phyloP scores from a whole-genome alignment of 2,329 filamentous ascomycete genomes.

The Leptographium galeiforme region DNA sequence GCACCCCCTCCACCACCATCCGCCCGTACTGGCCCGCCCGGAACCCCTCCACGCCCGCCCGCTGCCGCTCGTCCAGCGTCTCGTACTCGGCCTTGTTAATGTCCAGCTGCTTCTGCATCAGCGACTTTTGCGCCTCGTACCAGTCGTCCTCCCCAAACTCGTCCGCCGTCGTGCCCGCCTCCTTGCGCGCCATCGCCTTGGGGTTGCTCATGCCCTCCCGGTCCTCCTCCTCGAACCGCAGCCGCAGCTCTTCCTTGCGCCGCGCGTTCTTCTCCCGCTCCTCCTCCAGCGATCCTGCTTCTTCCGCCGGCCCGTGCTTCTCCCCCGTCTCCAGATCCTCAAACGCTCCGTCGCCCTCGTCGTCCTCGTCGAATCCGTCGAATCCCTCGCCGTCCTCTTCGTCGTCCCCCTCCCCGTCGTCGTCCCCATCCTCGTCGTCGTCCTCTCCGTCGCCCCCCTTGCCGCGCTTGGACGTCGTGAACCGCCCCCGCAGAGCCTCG shows the following conservation, averaged over 20 bases:
- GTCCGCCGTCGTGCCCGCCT: conserved; percentile 45
- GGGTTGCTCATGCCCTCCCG: conserved; percentile 90
- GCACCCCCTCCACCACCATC: conserved; percentile 77
- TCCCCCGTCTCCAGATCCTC: conserved; percentile 76
- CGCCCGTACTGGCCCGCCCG: conserved; percentile 87
- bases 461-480: conserved; percentile 40
- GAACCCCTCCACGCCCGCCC: conserved; percentile 76
- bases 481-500: conserved; percentile 58
- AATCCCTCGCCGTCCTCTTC: conserved; percentile 46
- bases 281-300: conserved; percentile 32
- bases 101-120: conserved; percentile 86
- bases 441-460: conserved; percentile 45
- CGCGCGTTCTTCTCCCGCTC: conserved; percentile 85
- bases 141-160: conserved; percentile 96
- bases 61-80: conserved; percentile 69
- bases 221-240: conserved; percentile 95
- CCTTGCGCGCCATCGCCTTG: conserved; percentile 62
- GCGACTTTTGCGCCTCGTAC: conserved; percentile 94
- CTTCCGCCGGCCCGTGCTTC: conserved; percentile 27
- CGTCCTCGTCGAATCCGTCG: conserved; percentile 35
- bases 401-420: conserved; percentile 51
- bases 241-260: conserved; percentile 84
- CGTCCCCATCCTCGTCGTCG: conserved; percentile 35
- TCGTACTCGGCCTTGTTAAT: conserved; percentile 95
- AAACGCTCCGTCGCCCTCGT: conserved; percentile 69